These are phyloP conservation scores for Pezicula radicicola DNA, from an alignment of 2,329 filamentous ascomycete genomes.

Conservation along the genomic window DNA sequence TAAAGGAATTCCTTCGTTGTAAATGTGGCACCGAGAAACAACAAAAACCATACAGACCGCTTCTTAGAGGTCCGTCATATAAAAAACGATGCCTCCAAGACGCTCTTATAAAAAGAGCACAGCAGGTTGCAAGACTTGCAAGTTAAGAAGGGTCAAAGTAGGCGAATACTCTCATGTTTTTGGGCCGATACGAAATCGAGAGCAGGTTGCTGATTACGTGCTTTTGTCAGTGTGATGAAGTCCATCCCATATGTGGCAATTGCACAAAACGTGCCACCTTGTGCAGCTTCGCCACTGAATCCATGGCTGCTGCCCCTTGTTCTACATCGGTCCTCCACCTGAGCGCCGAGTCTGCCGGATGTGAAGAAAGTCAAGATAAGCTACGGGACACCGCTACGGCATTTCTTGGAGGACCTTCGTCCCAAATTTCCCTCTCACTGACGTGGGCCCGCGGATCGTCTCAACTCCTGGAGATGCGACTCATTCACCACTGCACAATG, in stretches of 20 bases:
- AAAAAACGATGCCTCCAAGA: no score
- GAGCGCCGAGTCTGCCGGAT: no score
- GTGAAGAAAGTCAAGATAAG: background rate
- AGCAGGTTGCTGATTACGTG: background rate
- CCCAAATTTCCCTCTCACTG: background rate
- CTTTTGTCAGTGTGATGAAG: slow-evolving; percentile 1
- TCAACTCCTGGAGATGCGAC: slow-evolving; percentile 17
- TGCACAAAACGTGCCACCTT: background rate
- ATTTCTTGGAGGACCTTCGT: background rate
- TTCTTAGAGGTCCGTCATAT: no score
- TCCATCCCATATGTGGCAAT: background rate
- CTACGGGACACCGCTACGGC: background rate
- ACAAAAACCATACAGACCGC: no score
- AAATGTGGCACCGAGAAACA: no score
- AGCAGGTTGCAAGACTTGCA: slow-evolving; percentile 7
- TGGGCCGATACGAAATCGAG: background rate
- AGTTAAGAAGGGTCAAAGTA: slow-evolving; percentile 8
- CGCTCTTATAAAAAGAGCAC: no score
- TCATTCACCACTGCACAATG: slow-evolving; percentile 16
- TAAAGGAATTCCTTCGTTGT: no score
- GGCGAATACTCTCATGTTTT: background rate
- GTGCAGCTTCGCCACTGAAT: background rate
- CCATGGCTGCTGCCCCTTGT: no score
- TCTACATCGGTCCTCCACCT: no score
- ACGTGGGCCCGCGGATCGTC: no score